Evolutionary conservation across 441 rosid genomes (phyloP), one percentile per base, ranked within the genome.

Genomic region (Monsonia emarginata): DNA sequence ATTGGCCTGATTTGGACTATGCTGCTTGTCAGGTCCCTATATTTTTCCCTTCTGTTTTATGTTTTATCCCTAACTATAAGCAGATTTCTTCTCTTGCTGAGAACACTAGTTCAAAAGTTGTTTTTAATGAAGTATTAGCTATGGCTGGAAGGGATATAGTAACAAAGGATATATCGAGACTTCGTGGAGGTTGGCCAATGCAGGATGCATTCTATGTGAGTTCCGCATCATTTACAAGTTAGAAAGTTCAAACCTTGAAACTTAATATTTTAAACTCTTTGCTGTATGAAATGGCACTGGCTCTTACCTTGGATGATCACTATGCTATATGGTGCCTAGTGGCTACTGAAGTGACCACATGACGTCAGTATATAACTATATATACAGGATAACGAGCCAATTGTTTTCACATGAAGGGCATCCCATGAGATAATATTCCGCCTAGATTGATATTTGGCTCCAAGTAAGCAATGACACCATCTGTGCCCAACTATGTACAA

Each of bases 181-280:
- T 95, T 74, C 96, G 97, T 78, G 97, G 97, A 75, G 99, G 97
- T 75, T 95, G 99, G 99, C 90, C 97, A 69, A 85, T 95, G 99
- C 99, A 89, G 78, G 97, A 95, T 77, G 95, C 86, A 67, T 95
- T 95, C 77, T 82, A 84, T 75, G 99, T 91, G 80, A 87, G 99
- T 76, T 27, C 34, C 68, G 44, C 65, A 71, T 52, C 57, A 65
- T 66, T 61, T 75, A 56, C 56, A n/a, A 52, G 30, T 22, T 61
- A 27, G 26, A 28, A 62, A 38, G 27, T 48, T 69, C 10, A 61
- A 26, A 60, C 48, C 32, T 60, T 57, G 5, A 40, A 26, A 3
- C n/a, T 22, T 32, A 60, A 48, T 13, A 11, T 5, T 66, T 44
- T 61, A 21, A 19, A 26, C 40, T 54, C 22, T 54, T 21, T 54